Evolutionary conservation across 352 stramenopile species (phyloP).

Genomic region (Phytophthora sojae): DNA sequence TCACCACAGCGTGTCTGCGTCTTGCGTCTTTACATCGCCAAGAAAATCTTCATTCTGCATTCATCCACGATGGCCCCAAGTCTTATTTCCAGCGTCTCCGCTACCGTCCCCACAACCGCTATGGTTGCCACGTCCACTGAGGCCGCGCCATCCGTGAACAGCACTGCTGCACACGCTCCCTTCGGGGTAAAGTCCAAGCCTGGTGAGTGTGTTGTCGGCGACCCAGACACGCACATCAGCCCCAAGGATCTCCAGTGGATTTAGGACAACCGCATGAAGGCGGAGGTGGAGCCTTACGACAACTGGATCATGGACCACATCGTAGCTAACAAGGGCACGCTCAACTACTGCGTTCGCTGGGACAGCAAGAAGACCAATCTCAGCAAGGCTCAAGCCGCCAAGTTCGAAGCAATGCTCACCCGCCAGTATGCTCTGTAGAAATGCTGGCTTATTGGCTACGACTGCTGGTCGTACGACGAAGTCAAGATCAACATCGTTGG

Average conservation of each 20-base stretch:
- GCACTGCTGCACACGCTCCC: slow-evolving; percentile 11
- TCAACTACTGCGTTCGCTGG: slow-evolving; percentile 58
- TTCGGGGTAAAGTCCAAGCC: slow-evolving; percentile 34
- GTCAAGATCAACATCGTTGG: slow-evolving; percentile 37
- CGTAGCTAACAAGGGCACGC: slow-evolving; percentile 34
- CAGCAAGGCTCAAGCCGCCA: slow-evolving; percentile 38
- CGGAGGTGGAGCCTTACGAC: slow-evolving; percentile 3
- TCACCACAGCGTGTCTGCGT: too few relatives aligned
- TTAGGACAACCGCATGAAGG: too few relatives aligned
- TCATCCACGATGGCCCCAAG: slow-evolving; percentile 9
- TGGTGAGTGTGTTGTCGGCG: slow-evolving; percentile 27
- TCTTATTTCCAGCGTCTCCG: slow-evolving; percentile 15
- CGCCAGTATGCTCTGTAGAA: slow-evolving; percentile 36
- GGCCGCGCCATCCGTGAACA: slow-evolving; percentile 5
- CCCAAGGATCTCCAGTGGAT: slow-evolving; percentile 22
- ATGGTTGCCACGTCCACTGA: not conserved
- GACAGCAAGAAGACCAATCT: slow-evolving; percentile 41
- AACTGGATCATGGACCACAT: slow-evolving; percentile 45
- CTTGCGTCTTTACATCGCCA: too few relatives aligned
- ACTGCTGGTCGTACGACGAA: slow-evolving; percentile 34
- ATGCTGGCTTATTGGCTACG: slow-evolving; percentile 30
- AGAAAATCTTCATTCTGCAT: slow-evolving; percentile 21
- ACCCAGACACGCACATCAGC: slow-evolving; percentile 28
- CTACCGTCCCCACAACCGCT: slow-evolving; percentile 1
- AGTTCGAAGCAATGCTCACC: slow-evolving; percentile 50